These are phyloP conservation scores for Miscanthus lutarioriparius DNA, from an alignment of 176 grass and related monocot species.

Conservation along the genomic window DNA sequence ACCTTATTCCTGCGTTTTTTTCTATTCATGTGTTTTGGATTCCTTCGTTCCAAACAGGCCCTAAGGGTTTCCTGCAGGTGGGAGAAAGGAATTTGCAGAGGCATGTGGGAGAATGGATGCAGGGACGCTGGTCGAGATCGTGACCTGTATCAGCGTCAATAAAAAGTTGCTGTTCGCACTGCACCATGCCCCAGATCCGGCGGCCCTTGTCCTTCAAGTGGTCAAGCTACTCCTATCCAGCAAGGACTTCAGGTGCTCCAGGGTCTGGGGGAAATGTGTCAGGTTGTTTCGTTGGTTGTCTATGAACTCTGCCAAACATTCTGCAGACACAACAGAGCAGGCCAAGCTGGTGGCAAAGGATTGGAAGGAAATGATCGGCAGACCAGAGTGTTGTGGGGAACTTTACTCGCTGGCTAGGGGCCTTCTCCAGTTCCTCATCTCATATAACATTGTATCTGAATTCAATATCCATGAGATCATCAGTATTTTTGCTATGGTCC, in stretches of 20 bases:
- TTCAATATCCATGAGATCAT: constrained; percentile 34
- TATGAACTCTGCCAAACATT: background rate
- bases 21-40: too few relatives aligned
- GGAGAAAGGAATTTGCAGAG: background rate
- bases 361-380: constrained; percentile 40
- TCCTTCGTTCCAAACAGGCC: too few relatives aligned
- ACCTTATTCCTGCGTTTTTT: too few relatives aligned
- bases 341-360: constrained; percentile 45
- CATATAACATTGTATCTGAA: constrained; percentile 44
- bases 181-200: constrained; percentile 32
- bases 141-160: background rate
- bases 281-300: constrained; percentile 29
- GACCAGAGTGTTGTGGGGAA: background rate
- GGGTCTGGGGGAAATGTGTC: constrained; percentile 25
- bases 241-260: background rate
- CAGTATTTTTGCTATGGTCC: constrained; percentile 27
- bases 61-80: background rate
- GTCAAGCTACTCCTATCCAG: constrained; percentile 31
- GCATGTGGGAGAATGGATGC: constrained; percentile 42
- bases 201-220: constrained; percentile 39
- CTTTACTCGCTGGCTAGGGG: constrained; percentile 4
- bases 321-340: background rate
- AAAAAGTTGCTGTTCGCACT: background rate
- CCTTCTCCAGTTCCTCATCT: constrained; percentile 43
- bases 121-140: background rate